Base-by-base conservation (phyloP, 345 rosid species). In the Euphorbia pulcherrima region DNA sequence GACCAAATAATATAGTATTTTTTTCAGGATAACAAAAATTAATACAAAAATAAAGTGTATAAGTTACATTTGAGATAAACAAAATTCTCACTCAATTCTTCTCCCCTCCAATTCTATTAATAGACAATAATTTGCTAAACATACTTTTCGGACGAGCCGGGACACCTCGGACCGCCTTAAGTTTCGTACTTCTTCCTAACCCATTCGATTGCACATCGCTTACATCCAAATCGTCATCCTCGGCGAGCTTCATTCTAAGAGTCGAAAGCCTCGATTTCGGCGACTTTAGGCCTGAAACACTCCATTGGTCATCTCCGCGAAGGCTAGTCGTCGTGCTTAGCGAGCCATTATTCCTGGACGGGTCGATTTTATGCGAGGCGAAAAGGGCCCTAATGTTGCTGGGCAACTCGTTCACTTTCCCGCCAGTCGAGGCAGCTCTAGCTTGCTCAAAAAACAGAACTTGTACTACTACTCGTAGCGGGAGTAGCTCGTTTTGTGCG, bases 391-490 rank as follows among this genome's bases (percentile, higher is more conserved):
- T 91, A 64, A 94, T 80, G 85, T 94, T 87, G 74, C 87, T 77
- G 1, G 99, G 96, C 1, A 94, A 87, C 57, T 91, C 92, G 0
- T 89, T 75, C 65, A 88, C 85, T 77, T 94, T 88, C 54, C 82
- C 85, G 18, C 92, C 88, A 0, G 81, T 82, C 68, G 72, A 79
- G 39, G 92, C 84, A 1, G 97, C 90, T 76, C 97, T 81, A 16
- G 96, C 90, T 72, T 94, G 99, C 82, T 94, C 99, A 33, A 86
- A 88, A 81, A 94, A 94, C 57, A 94, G 89, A 78, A 91, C 99
- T 82, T 94, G 97, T 2, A 94, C 96, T 48, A 94, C 99, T 4
- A 94, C 97, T 70, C 99, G 81, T 10, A 94, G 65, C 0, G 99
- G 99, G 44, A 94, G 92, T 62, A 84, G 69, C 81, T 94, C 99